phyloP scores from a whole-genome alignment of 768 basidiomycete genomes.

The Serendipita indica region DNA sequence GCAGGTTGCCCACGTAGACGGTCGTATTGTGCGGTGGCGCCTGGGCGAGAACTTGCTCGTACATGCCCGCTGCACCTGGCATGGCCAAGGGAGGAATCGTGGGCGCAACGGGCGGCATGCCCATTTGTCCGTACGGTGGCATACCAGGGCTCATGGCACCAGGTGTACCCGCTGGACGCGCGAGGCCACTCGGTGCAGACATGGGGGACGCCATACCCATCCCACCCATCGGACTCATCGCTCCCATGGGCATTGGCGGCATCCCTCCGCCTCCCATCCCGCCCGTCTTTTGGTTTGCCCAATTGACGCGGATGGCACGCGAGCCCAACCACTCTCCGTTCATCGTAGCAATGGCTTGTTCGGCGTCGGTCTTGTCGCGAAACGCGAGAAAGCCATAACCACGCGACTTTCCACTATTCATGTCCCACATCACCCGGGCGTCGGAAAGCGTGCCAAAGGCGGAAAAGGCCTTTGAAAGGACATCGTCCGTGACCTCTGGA shows the following conservation, averaged over 20 bases:
- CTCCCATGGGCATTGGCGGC: conserved; percentile 13
- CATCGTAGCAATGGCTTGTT: conserved; percentile 99
- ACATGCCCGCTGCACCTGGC: conserved; percentile 73
- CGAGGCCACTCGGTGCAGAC: conserved; percentile 10
- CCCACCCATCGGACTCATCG: conserved; percentile 14
- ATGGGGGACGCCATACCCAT: conserved; percentile 14
- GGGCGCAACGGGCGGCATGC: conserved; percentile 45
- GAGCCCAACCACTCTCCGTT: conserved; percentile 99
- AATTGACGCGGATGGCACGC: conserved; percentile 96
- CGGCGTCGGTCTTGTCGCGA: conserved; percentile 97
- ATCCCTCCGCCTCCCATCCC: conserved; percentile 14
- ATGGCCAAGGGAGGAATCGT: conserved; percentile 57
- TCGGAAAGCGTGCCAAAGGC: conserved; percentile 95
- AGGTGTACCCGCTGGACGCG: conserved; percentile 15
- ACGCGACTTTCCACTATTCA: conserved; percentile 97
- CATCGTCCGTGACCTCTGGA: conserved; percentile 96
- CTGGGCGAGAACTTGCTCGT: conserved; percentile 86
- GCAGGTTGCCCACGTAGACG: conserved; percentile 96
- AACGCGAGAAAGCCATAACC: conserved; percentile 98
- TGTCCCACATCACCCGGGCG: conserved; percentile 99
- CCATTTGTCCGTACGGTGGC: conserved; percentile 11
- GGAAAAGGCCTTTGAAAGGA: conserved; percentile 89
- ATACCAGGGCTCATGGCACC: conserved; percentile 22
- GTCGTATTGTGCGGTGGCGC: conserved; percentile 90
- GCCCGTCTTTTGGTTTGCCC: conserved; percentile 95